Percentiles rank a stretch among this genome's conserved stretches.
Conservation (phyloP, 306 rosid genomes). For the Fragaria iinumae region DNA sequence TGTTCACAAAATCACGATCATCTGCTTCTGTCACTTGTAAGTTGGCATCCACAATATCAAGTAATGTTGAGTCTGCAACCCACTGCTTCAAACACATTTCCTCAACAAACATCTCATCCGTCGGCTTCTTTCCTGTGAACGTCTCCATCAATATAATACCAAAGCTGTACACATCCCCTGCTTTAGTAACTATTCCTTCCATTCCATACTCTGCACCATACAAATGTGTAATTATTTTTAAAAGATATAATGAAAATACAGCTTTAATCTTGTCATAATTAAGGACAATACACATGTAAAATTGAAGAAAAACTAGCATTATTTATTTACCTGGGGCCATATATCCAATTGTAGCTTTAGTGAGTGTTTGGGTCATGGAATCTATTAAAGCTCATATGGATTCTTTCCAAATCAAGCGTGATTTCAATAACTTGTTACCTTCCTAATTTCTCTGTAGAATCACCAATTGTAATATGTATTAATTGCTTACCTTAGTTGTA, state of each 20-base stretch:
- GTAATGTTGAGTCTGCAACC: conserved; percentile 1
- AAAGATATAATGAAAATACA: neutral
- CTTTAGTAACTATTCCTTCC: conserved; percentile 1
- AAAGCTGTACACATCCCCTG: conserved; percentile 28
- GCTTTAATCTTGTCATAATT: neutral
- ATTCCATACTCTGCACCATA: conserved; percentile 20
- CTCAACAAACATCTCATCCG: conserved; percentile 17
- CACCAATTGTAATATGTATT: too few species aligned
- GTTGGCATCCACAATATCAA: conserved; percentile 7
- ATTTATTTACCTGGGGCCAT: conserved; percentile 44
- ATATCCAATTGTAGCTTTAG: conserved; percentile 43
- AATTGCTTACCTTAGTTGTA: too few species aligned
- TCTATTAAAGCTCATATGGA: too few species aligned
- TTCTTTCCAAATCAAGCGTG: too few species aligned
- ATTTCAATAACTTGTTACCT: too few species aligned
- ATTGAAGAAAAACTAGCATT: neutral
- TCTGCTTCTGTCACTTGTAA: neutral
- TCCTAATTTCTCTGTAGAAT: too few species aligned
- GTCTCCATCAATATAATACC: conserved; percentile 22
- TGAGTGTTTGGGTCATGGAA: conserved; percentile 19
- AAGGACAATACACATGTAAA: too few species aligned
- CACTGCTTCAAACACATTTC: conserved; percentile 17
- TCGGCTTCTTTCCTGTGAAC: conserved; percentile 21
- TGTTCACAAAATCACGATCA: neutral
- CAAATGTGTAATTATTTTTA: neutral